Conservation (phyloP, 805 yeast species). For the Starmerella bombi region DNA sequence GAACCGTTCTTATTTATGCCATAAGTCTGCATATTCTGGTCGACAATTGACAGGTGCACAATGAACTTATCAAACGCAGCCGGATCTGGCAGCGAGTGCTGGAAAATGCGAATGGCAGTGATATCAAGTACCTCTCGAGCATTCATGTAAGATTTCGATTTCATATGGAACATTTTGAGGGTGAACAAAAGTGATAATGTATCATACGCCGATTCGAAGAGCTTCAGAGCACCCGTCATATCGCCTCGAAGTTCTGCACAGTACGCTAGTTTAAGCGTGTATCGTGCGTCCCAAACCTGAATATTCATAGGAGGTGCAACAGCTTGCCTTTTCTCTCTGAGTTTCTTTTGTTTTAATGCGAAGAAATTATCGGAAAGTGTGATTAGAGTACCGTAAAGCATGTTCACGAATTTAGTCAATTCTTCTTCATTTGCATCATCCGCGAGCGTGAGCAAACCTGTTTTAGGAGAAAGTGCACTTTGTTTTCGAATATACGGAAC, state of each 20-base stretch:
- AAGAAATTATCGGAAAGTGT: slow-evolving; percentile 36
- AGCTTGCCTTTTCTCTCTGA: slow-evolving; percentile 18
- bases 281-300: slow-evolving; percentile 38
- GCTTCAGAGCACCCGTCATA: slow-evolving; percentile 37
- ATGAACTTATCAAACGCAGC: slow-evolving; percentile 51
- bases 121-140: slow-evolving; percentile 39
- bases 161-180: slow-evolving; percentile 10
- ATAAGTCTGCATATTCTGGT: slow-evolving; percentile 24
- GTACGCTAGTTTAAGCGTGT: slow-evolving; percentile 39
- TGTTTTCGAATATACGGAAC: slow-evolving; percentile 29
- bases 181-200: slow-evolving; percentile 33
- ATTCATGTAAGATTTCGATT: slow-evolving; percentile 7
- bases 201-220: slow-evolving; percentile 43
- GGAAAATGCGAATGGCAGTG: slow-evolving; percentile 47
- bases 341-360: slow-evolving; percentile 12
- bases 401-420: slow-evolving; percentile 30
- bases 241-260: slow-evolving; percentile 39
- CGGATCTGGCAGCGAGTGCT: slow-evolving; percentile 38
- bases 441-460: slow-evolving; percentile 35
- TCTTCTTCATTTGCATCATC: slow-evolving; percentile 32
- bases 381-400: slow-evolving; percentile 30
- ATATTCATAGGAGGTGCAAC: slow-evolving; percentile 17
- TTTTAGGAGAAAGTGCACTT: slow-evolving; percentile 34
- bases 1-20: slow-evolving; percentile 20
- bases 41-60: slow-evolving; percentile 45